Percentiles rank a stretch among this genome's conserved stretches.
phyloP scores from a whole-genome alignment of 345 rosid species.

The Salix purpurea region DNA sequence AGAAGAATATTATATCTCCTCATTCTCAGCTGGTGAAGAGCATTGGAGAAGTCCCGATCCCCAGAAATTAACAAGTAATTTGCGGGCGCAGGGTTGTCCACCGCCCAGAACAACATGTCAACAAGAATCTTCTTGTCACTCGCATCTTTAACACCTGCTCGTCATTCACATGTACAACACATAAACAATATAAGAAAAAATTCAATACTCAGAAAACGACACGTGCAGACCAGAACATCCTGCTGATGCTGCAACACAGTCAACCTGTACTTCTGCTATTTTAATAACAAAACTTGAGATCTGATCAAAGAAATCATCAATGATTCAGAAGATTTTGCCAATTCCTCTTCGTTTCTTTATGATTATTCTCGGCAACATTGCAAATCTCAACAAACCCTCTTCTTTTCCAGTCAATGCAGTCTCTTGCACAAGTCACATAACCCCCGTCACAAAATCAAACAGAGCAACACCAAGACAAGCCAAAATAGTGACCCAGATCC shows the following conservation, averaged over 20 bases:
- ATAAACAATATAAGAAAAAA: too few relatives aligned
- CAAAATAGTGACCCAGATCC: background rate
- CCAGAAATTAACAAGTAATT: constrained; percentile 84
- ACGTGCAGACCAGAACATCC: background rate
- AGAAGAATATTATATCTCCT: constrained; percentile 83
- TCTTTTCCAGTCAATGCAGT: background rate
- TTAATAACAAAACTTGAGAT: background rate
- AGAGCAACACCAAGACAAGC: background rate
- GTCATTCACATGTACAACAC: background rate
- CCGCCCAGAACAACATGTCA: constrained; percentile 90
- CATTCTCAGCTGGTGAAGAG: constrained; percentile 85
- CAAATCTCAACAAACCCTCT: background rate
- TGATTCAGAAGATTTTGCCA: background rate
- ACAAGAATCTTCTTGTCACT: constrained; percentile 95
- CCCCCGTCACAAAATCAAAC: background rate
- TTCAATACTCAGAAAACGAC: too few relatives aligned
- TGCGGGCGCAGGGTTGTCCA: constrained; percentile 88
- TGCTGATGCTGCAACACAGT: background rate
- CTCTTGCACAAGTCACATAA: background rate
- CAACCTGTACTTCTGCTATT: background rate
- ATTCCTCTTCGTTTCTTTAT: background rate
- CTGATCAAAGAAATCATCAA: too few relatives aligned
- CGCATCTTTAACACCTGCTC: constrained; percentile 87
- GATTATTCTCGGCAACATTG: background rate
- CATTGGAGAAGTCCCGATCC: constrained; percentile 85